Percentiles rank a stretch among this genome's conserved stretches.
These are phyloP conservation scores for Aspergillus piperis DNA, from an alignment of 2,329 filamentous ascomycete genomes.

Conservation along the genomic window DNA sequence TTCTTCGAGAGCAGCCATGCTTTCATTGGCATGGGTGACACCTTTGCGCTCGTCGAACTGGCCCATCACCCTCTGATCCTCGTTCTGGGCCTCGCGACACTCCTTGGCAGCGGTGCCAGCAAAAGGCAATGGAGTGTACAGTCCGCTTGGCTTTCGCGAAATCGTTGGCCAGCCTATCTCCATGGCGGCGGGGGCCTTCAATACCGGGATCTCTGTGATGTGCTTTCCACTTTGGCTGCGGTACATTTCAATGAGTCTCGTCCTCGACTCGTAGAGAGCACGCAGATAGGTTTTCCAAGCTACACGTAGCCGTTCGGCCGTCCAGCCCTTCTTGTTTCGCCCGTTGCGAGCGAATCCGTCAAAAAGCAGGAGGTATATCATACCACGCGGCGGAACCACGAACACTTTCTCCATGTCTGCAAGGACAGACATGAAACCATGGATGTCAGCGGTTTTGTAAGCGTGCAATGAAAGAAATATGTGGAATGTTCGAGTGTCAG, in stretches of 20 bases:
- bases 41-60: constrained; percentile 12
- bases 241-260: constrained; percentile 26
- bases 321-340: constrained; percentile 70
- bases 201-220: constrained; percentile 36
- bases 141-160: constrained; percentile 15
- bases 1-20: constrained; percentile 10
- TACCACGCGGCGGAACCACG: constrained; percentile 68
- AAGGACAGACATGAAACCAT: constrained; percentile 69
- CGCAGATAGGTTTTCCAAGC: constrained; percentile 67
- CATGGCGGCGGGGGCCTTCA: constrained; percentile 10
- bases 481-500: constrained; percentile 76
- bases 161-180: constrained; percentile 7
- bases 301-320: constrained; percentile 63
- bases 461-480: constrained; percentile 77
- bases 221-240: constrained; percentile 18
- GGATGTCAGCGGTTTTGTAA: constrained; percentile 67
- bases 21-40: constrained; percentile 7
- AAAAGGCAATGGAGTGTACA: constrained; percentile 33
- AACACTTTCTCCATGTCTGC: constrained; percentile 74
- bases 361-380: constrained; percentile 78
- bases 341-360: constrained; percentile 79
- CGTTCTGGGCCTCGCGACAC: background rate
- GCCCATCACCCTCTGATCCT: background rate
- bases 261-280: constrained; percentile 40
- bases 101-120: background rate